Base-by-base conservation (phyloP, 2,329 filamentous ascomycete species). In the Cladosporium colombiae region DNA sequence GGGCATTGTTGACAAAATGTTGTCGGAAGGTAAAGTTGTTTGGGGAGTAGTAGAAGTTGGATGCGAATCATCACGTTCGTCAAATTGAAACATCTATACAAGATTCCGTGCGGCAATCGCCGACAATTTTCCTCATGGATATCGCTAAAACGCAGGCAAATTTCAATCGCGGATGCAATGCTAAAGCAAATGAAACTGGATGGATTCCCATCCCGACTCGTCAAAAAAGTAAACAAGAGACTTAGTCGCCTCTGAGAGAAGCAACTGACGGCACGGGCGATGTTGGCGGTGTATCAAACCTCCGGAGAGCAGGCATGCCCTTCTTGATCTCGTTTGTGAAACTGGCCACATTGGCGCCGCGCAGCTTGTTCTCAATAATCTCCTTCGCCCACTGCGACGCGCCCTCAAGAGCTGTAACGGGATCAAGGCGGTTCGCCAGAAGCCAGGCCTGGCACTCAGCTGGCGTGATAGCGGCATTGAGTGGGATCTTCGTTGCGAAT, bases 401-500 rank as follows among this genome's bases (percentile, higher is more conserved):
- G 58, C 79, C 76, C 8, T 74, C 74, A 31, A 84, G 66, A 23
- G 83, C 82, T 58, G 76, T 70, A 13, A 65, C 64, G 1, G 83
- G 81, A 63, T 80, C 78, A 62, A 80, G 80, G 70, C 82, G 81
- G 64, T 80, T 72, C 56, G 76, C 78, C 14, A 85, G 72, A 31
- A 86, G 74, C 68, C 81, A 85, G 3, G 79, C 80, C 68, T 85
- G 81, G 25, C 85, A 76, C 68, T 85, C 80, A 4, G 83, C 82
- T 0, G 82, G 82, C 4, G 80, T 80, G 63, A 85, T 81, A 14
- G 67, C 74, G 10, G 44, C n/a, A 10, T 35, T 49, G 29, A 37
- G 16, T 10, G 59, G 59, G 23, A 62, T 62, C 44, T 35, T 35
- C 6, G 59, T 21, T 4, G 59, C 59, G 21, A 62, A 62, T 46